These are phyloP conservation scores for Camillea tinctor DNA, from an alignment of 2,329 filamentous ascomycete species.

Conservation along the genomic window DNA sequence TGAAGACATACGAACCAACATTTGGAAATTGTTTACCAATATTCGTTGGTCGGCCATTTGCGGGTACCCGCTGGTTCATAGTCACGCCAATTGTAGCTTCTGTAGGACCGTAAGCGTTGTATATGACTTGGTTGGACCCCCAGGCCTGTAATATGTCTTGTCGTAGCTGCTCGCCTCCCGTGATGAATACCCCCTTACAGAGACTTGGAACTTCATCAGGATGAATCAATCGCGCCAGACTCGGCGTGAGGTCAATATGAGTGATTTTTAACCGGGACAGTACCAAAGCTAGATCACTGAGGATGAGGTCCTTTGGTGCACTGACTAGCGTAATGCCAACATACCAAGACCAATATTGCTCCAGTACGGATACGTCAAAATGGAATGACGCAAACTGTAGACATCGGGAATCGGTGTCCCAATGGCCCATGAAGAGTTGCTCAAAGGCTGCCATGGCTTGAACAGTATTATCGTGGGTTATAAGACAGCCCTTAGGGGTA, in stretches of 20 bases:
- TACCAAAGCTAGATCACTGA: conserved; percentile 75
- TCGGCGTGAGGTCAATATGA: conserved; percentile 89
- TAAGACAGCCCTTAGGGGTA: conserved; percentile 81
- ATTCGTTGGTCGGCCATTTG: conserved; percentile 78
- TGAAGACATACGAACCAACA: conserved; percentile 78
- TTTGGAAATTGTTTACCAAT: conserved; percentile 87
- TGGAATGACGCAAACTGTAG: conserved; percentile 93
- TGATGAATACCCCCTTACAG: conserved; percentile 85
- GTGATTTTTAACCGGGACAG: conserved; percentile 75
- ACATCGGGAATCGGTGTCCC: conserved; percentile 73
- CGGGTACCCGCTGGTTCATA: conserved; percentile 79
- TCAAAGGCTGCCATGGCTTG: conserved; percentile 89
- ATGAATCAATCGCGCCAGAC: conserved; percentile 73
- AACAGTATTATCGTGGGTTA: conserved; percentile 84
- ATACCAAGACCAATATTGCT: conserved; percentile 95
- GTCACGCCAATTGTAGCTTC: conserved; percentile 93
- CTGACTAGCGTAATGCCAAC: conserved; percentile 83
- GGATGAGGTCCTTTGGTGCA: conserved; percentile 78
- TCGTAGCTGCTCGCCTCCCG: conserved; percentile 82
- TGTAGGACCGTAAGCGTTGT: conserved; percentile 91
- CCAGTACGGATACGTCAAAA: conserved; percentile 89
- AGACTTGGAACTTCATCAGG: conserved; percentile 79
- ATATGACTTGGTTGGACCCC: conserved; percentile 77
- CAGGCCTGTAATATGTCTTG: conserved; percentile 86
- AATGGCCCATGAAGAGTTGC: conserved; percentile 71